Base-by-base conservation (phyloP, 1,139 yeast genomes). In the Sporopachydermia cereana region DNA sequence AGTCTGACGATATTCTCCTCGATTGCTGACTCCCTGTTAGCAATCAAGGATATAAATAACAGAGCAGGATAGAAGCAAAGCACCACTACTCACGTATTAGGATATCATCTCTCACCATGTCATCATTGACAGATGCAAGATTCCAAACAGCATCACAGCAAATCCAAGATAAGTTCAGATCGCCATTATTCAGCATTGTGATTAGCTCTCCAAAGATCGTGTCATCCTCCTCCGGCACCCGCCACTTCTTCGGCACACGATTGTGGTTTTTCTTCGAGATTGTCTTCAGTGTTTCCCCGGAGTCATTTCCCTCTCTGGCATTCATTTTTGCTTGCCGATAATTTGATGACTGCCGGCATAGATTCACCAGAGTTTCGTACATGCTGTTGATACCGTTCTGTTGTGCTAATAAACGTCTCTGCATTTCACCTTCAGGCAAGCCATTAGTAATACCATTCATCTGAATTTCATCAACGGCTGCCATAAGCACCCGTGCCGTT, bases 331-430 rank as follows among this genome's bases (percentile, higher is more conserved):
- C 39, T n/a, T 34, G 39, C 17, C 39, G 18, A n/a, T 34, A 34
- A n/a, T 34, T 34, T n/a, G 39, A 34, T n/a, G 39, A 5, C 22
- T 34, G 39, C 17, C 22, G 39, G 39, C 39, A 34, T n/a, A 34
- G 39, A 34, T 34, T 34, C 22, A 34, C 22, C 18, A 34, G 18
- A 12, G 39, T 34, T 34, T 34, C 22, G 17, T 34, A 34, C 18
- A 34, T 21, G 22, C 39, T 34, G 39, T 34, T 34, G 9, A 34
- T n/a, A 16, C 39, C 39, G 9, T 7, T n/a, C 22, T 34, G 39
- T 34, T 34, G 39, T 9, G 9, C n/a, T 9, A 16, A 9, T 34
- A 34, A 21, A 16, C 12, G 9, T 12, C 22, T 34, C 9, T 16
- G 12, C 5, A n/a, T 12, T n/a, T 34, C 39, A 5, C 17, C 39